A percentile compares a stretch with the other conserved stretches of the same genome.
These are phyloP conservation scores for Apiotrichum veenhuisii DNA, from an alignment of 1,284 basidiomycete species.

Conservation along the genomic window DNA sequence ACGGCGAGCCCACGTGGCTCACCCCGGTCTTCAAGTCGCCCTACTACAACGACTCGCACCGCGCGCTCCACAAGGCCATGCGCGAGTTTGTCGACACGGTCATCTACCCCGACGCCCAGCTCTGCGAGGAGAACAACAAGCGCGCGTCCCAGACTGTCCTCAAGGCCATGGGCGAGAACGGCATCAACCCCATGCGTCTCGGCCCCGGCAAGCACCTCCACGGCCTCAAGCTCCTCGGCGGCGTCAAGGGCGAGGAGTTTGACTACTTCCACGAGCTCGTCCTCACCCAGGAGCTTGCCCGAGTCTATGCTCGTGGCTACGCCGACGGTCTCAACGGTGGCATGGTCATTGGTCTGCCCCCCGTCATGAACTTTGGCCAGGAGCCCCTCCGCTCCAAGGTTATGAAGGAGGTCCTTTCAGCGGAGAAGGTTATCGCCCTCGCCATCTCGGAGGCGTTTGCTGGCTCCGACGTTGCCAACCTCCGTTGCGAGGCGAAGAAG, in stretches of 20 bases:
- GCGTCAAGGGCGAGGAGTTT: conserved; percentile 84
- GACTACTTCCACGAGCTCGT: conserved; percentile 71
- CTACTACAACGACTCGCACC: conserved; percentile 69
- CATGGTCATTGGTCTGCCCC: conserved; percentile 69
- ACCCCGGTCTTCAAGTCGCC: conserved; percentile 70
- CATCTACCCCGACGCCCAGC: conserved; percentile 56
- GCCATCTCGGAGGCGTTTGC: conserved; percentile 87
- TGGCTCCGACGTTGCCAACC: conserved; percentile 81
- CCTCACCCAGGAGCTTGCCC: conserved; percentile 78
- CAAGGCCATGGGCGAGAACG: conserved; percentile 56
- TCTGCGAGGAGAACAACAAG: conserved; percentile 72
- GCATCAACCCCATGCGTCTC: conserved; percentile 84
- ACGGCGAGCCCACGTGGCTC: conserved; percentile 84
- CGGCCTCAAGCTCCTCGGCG: conserved; percentile 77
- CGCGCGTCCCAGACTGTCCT: conserved; percentile 53
- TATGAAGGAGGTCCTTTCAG: conserved; percentile 74
- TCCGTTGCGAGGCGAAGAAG: conserved; percentile 77
- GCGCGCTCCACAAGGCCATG: conserved; percentile 51
- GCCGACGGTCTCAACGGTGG: conserved; percentile 74
- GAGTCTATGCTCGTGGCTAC: conserved; percentile 76
- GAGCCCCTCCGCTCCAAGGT: conserved; percentile 59
- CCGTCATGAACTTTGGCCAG: conserved; percentile 56
- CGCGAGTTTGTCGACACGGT: conserved; percentile 59
- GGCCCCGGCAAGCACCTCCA: conserved; percentile 75
- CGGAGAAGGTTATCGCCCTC: conserved; percentile 64